Evolutionary conservation across 106 monocot genomes (phyloP), one percentile per base, ranked within the genome.

Genomic region (Posidonia australis): DNA sequence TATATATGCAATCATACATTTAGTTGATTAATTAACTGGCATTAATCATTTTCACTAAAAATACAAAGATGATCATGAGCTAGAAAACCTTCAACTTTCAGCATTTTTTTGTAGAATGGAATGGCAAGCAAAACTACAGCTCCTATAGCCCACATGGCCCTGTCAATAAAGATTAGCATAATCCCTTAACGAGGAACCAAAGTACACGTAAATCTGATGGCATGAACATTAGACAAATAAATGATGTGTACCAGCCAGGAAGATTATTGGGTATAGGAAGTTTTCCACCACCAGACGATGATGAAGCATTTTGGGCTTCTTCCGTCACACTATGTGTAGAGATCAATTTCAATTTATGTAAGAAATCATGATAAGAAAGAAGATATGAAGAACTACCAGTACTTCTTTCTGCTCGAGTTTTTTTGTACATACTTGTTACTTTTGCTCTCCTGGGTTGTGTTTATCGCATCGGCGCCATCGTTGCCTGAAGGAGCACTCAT

Each of bases 21-120:
- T n/a, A n/a, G n/a, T n/a, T n/a, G n/a, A n/a, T n/a, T n/a, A n/a
- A n/a, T n/a, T n/a, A n/a, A n/a, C n/a, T n/a, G n/a, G n/a, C n/a
- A n/a, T n/a, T n/a, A n/a, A n/a, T n/a, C n/a, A n/a, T n/a, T n/a
- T n/a, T n/a, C n/a, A n/a, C n/a, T n/a, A n/a, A 26, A 53, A 25
- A 27, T 18, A 25, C 3, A 53, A 30, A 36, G 4, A 30, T 12
- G 10, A 25, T 22, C 3, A 23, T 24, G 19, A 20, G 19, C 17
- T 60, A 5, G 16, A 32, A 14, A 30, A 63, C 63, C 62, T 72
- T 72, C 71, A 10, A 66, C 26, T 36, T 20, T 67, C 19, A 52
- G 10, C 20, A 69, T n/a, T 63, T 44, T 75, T 51, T 69, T 75
- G 21, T 54, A 62, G 12, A 75, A 62, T 29, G 75, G 75, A 25